phyloP scores from a whole-genome alignment of 176 grass and related monocot genomes.

The Aegilops tauschii region DNA sequence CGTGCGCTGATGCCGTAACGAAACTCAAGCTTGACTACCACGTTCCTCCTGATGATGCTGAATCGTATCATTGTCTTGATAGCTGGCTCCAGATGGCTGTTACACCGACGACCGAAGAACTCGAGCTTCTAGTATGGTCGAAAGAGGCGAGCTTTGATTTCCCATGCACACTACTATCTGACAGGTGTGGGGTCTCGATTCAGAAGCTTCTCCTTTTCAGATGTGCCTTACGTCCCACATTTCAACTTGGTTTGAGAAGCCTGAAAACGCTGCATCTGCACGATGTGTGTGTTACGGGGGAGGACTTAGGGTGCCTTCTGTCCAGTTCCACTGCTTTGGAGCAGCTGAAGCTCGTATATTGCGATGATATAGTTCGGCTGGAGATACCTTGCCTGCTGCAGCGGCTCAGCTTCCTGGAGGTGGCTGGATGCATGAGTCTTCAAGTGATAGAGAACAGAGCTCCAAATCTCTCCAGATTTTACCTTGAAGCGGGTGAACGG shows the following conservation, averaged over 20 bases:
- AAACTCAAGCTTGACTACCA: neutral
- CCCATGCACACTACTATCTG: neutral
- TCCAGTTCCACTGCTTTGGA: neutral
- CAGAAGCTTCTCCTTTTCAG: neutral
- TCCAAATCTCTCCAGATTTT: neutral
- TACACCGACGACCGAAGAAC: neutral
- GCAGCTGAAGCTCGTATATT: neutral
- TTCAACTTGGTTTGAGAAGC: neutral
- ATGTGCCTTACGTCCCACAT: neutral
- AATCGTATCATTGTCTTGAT: neutral
- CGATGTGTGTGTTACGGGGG: neutral
- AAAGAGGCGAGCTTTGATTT: neutral
- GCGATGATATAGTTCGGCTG: neutral
- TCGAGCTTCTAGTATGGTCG: neutral
- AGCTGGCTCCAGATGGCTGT: neutral
- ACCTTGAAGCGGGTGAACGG: neutral
- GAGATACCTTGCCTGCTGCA: neutral
- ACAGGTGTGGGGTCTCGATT: neutral
- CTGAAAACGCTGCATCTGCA: neutral
- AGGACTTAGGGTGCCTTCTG: neutral
- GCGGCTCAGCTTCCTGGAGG: neutral
- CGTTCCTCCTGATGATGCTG: neutral
- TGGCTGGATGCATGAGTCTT: neutral
- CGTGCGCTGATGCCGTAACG: neutral
- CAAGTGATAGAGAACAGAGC: neutral